Percentiles rank a stretch among this genome's conserved stretches.
These are phyloP conservation scores for Debaryomycetaceae sp. DNA, from an alignment of 1,139 yeast species.

Conservation along the genomic window DNA sequence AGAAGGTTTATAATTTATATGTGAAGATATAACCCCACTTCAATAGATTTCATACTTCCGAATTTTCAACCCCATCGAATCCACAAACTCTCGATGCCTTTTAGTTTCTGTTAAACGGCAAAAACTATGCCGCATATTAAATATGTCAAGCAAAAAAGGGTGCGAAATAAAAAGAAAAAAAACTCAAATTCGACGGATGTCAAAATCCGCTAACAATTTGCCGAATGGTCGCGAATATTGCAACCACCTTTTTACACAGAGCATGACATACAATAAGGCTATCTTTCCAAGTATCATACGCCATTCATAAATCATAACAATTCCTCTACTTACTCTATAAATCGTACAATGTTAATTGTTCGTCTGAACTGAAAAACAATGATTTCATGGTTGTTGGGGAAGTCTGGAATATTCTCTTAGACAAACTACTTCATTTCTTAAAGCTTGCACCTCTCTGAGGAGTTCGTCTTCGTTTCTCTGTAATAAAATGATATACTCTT, in stretches of 20 bases:
- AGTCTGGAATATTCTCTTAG: constrained; percentile 2
- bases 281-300: background rate
- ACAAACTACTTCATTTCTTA: constrained; percentile 10
- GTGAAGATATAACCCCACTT: background rate
- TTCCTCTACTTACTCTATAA: no score
- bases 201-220: background rate
- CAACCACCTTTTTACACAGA: background rate
- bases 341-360: no score
- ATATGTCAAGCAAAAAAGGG: background rate
- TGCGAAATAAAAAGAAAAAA: background rate
- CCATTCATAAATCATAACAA: background rate
- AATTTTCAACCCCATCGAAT: background rate
- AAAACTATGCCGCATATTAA: background rate
- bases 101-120: background rate
- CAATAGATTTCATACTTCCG: background rate
- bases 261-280: background rate
- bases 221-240: background rate
- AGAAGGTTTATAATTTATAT: no score
- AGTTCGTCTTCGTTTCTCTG: constrained; percentile 43
- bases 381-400: background rate
- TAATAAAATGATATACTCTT: constrained; percentile 51
- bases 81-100: background rate
- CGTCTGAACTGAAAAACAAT: no score
- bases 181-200: background rate
- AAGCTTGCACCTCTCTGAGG: constrained; percentile 21